Evolutionary conservation across 805 yeast genomes (phyloP).

Genomic region (Metschnikowia cerradonensis): DNA sequence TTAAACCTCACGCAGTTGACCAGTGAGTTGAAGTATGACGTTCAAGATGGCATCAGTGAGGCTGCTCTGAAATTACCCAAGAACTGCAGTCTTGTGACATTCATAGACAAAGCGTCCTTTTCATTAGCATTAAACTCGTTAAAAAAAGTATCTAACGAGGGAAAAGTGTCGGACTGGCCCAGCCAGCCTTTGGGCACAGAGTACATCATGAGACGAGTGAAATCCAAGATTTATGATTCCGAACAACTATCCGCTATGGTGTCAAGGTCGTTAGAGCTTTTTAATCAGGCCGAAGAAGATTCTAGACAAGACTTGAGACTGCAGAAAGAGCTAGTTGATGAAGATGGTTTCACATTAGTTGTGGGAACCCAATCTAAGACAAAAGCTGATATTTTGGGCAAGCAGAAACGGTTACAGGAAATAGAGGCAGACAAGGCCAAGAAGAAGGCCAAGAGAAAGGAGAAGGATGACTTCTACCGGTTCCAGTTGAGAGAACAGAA

Average conservation of each 20-base stretch:
- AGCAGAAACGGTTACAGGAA: conserved; percentile 40
- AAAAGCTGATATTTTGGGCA: conserved; percentile 63
- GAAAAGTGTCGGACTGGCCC: conserved; percentile 37
- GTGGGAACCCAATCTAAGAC: conserved; percentile 85
- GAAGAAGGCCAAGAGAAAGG: conserved; percentile 61
- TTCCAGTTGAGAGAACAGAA: conserved; percentile 93
- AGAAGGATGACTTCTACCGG: conserved; percentile 88
- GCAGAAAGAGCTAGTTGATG: conserved; percentile 69
- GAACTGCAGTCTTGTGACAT: conserved; percentile 68
- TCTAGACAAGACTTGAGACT: conserved; percentile 51
- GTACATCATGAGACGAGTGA: conserved; percentile 39
- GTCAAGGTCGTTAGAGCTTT: conserved; percentile 57
- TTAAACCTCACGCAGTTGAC: conserved; percentile 53
- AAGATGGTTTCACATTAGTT: conserved; percentile 90
- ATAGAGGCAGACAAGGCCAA: conserved; percentile 35
- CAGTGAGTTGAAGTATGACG: conserved; percentile 45
- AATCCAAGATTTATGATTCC: conserved; percentile 41
- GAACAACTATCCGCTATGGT: conserved; percentile 53
- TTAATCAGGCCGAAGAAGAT: conserved; percentile 66
- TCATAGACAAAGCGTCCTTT: conserved; percentile 67
- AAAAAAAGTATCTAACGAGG: conserved; percentile 40
- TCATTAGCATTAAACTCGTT: conserved; percentile 62
- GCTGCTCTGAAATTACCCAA: conserved; percentile 54
- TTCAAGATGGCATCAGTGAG: conserved; percentile 19
- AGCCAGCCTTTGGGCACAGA: conserved; percentile 32